Base-by-base conservation (phyloP, 345 rosid species). In the Gynandropsis gynandra region DNA sequence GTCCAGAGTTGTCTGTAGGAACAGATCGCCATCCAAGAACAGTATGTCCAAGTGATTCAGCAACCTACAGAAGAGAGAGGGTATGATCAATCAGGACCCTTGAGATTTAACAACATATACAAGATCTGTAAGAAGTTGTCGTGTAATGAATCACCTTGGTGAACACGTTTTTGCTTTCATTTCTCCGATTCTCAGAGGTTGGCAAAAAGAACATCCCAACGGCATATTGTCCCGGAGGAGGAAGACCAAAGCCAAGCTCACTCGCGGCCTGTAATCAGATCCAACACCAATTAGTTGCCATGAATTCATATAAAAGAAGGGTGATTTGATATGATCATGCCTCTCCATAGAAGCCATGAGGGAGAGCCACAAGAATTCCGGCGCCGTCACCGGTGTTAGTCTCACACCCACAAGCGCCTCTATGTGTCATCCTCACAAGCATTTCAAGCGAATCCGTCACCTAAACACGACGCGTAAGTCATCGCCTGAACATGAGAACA, bases 341-440 rank as follows among this genome's bases (percentile, higher is more conserved):
- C 87, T 88, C 75, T 42, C 71, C 72, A 54, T 71, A 93, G 73
- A 83, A 93, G 10, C 72, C 75, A 39, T 88, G 97, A 58, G 99
- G 95, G 39, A 85, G 76, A 27, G 82, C 90, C 13, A 88, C 90
- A 13, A 93, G 92, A 69, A 93, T 81, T 10, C 99, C 99, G 62
- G 99, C 99, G 21, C 99, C 99, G 40, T 93, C 99, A 4, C 99
- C 99, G 10, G 99, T 93, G 61, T 93, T 93, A 24, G 88, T 64
- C 61, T 93, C 99, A 52, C 99, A 93, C 0, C 99, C 99, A 66
- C 99, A 93, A 48, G 99, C 99, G 7, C 99, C 99, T 66, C 99
- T 80, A 52, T 93, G 99, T 16, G 92, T 1, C 99, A 93, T 93
- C 55, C 99, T 72, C 42, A 81, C 53, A 77, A 93, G 63, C 99